phyloP scores from a whole-genome alignment of 2,329 filamentous ascomycete genomes.

The Apiospora aurea region DNA sequence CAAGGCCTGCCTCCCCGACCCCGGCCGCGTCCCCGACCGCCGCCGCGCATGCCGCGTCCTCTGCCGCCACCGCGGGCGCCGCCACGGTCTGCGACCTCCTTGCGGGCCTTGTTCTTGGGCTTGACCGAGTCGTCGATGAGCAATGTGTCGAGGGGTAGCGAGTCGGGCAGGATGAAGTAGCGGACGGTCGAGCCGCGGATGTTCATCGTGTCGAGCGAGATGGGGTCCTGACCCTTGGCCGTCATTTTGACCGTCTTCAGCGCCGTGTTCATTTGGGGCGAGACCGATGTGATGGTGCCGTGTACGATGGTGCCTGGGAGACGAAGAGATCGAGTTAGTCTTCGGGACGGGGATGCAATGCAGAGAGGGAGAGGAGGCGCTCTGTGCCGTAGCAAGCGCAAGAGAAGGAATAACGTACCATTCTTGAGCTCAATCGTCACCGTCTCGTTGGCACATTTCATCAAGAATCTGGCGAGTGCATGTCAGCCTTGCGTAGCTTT shows the following conservation, averaged over 20 bases:
- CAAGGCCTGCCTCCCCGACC: constrained; percentile 46
- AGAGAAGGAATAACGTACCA: constrained; percentile 61
- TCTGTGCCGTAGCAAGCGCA: neutral
- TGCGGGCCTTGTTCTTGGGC: constrained; percentile 99
- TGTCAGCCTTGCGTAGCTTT: constrained; percentile 32
- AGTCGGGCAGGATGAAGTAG: constrained; percentile 96
- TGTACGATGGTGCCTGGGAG: constrained; percentile 86
- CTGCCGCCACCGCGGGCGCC: constrained; percentile 62
- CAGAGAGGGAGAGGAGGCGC: neutral
- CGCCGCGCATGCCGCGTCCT: constrained; percentile 59
- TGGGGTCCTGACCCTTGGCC: constrained; percentile 82
- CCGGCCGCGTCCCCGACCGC: constrained; percentile 62
- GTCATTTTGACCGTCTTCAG: constrained; percentile 98
- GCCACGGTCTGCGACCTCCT: constrained; percentile 75
- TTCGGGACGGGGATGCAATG: neutral
- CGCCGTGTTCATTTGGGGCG: constrained; percentile 98
- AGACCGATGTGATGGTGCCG: constrained; percentile 95
- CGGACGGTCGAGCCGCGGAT: constrained; percentile 95
- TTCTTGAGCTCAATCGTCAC: constrained; percentile 99
- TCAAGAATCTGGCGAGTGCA: constrained; percentile 77
- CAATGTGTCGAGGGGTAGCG: constrained; percentile 90
- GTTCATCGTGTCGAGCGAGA: constrained; percentile 93
- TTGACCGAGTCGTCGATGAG: constrained; percentile 97
- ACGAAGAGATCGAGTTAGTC: neutral
- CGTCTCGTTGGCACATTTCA: constrained; percentile 99